Evolutionary conservation across 306 rosid genomes (phyloP), one percentile per base, ranked within the genome.

Genomic region (Cucumis cinereus): DNA sequence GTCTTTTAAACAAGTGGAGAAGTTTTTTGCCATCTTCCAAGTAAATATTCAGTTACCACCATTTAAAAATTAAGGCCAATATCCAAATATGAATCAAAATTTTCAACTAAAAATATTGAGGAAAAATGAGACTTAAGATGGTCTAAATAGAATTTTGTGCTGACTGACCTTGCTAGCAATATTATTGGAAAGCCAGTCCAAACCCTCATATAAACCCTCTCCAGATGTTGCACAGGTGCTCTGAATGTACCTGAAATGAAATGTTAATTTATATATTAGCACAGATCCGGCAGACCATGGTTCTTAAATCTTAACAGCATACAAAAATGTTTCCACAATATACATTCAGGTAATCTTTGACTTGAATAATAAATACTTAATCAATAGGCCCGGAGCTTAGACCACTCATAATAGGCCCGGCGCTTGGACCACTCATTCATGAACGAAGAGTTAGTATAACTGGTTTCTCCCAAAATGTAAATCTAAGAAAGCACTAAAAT

Each of bases 161-260:
- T 30, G 40, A 7, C 69, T 75, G 73, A 83, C 93, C 91, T 89
- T 89, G 93, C 80, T 87, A 75, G 91, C 91, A 77, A 89, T 89
- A 73, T 88, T 88, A 88, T 86, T 86, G 69, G 92, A 88, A 75
- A 88, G 92, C 89, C 92, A 88, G 0, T 88, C 92, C 77, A 88
- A 78, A 76, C 92, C 92, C 84, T 89, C 91, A 35, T 89, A 89
- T 43, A 87, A 88, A 69, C 93, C 93, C 82, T 89, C 93, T 82
- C 93, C 93, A 84, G 93, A 89, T 49, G 93, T 89, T 73, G 93
- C 93, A 72, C 93, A 89, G 15, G 93, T 89, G 85, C 91, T 89
- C 84, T 89, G 93, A 76, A 89, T 89, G 82, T 87, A 89, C 93
- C 93, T 87, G 88, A 79, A 79, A 87, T 78, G 77, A 72, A 81